These are phyloP conservation scores for Skeletonema menzelii DNA, from an alignment of 108 stramenopile species.

Conservation along the genomic window DNA sequence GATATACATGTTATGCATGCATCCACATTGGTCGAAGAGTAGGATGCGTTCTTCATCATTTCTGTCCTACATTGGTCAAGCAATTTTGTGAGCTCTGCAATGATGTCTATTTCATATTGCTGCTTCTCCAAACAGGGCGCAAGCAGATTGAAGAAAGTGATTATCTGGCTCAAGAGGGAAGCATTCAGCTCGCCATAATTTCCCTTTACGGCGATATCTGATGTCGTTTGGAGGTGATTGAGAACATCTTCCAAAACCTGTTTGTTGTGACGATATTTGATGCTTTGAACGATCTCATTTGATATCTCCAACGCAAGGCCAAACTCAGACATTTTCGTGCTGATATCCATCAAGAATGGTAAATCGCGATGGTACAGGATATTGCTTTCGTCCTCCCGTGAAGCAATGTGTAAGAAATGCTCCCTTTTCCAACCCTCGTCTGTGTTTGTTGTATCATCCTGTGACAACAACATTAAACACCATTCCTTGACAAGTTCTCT, in stretches of 20 bases:
- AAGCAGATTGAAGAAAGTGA: slow-evolving; percentile 47
- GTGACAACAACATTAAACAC: slow-evolving; percentile 58
- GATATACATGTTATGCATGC: slow-evolving; percentile 51
- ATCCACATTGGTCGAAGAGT: slow-evolving; percentile 29
- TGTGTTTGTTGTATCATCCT: slow-evolving; percentile 12
- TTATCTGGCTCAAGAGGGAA: slow-evolving; percentile 35
- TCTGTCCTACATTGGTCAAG: slow-evolving; percentile 19
- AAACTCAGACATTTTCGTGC: slow-evolving; percentile 55
- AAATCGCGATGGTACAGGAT: slow-evolving; percentile 66
- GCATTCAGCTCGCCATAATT: slow-evolving; percentile 27
- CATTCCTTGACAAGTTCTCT: slow-evolving; percentile 72
- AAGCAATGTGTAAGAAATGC: slow-evolving; percentile 64
- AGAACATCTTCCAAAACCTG: slow-evolving; percentile 27
- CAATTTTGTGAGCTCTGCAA: slow-evolving; percentile 22
- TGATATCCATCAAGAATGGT: slow-evolving; percentile 57
- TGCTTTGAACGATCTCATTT: slow-evolving; percentile 45
- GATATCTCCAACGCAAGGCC: slow-evolving; percentile 65
- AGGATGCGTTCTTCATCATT: slow-evolving; percentile 4
- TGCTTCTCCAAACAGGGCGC: slow-evolving; percentile 24
- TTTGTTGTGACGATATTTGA: slow-evolving; percentile 13
- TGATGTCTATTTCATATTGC: slow-evolving; percentile 20
- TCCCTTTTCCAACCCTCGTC: slow-evolving; percentile 5
- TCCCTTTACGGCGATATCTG: slow-evolving; percentile 27
- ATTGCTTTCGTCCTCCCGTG: slow-evolving; percentile 52
- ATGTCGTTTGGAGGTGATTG: slow-evolving; percentile 37